Percentiles rank a stretch among this genome's conserved stretches.
These are phyloP conservation scores for Colletotrichum chlorophyti DNA, from an alignment of 2,329 filamentous ascomycete species.

Conservation along the genomic window DNA sequence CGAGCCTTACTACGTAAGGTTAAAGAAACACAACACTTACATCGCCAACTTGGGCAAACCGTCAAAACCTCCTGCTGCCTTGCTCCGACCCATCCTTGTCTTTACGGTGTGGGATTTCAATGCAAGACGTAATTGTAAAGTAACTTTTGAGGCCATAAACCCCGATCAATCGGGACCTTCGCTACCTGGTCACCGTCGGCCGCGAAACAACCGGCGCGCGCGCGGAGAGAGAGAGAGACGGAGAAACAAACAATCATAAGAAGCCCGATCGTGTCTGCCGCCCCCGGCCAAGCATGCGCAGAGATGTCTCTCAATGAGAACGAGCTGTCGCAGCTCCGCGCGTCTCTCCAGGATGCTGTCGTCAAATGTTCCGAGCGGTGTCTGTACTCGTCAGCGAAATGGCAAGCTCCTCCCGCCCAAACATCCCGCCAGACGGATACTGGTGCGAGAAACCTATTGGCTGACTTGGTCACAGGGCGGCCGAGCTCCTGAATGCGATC, in stretches of 20 bases:
- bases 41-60: constrained; percentile 2
- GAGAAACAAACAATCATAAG: too few relatives aligned
- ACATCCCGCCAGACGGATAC: too few relatives aligned
- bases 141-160: too few relatives aligned
- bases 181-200: background rate
- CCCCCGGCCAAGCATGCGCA: constrained; percentile 18
- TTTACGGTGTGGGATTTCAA: background rate
- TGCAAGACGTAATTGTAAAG: background rate
- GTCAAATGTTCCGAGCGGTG: constrained; percentile 93
- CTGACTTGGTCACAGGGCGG: constrained; percentile 69
- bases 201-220: too few relatives aligned
- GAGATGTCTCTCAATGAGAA: constrained; percentile 62
- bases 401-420: constrained; percentile 57
- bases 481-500: constrained; percentile 89
- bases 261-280: too few relatives aligned
- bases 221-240: too few relatives aligned
- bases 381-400: constrained; percentile 96
- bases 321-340: constrained; percentile 70
- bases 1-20: constrained; percentile 26
- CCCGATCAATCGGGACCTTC: too few relatives aligned
- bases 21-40: constrained; percentile 25
- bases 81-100: background rate
- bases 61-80: background rate
- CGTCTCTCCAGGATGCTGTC: constrained; percentile 82
- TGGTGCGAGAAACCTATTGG: background rate